phyloP scores from a whole-genome alignment of 768 basidiomycete species.

The Phylloporus scabripes region DNA sequence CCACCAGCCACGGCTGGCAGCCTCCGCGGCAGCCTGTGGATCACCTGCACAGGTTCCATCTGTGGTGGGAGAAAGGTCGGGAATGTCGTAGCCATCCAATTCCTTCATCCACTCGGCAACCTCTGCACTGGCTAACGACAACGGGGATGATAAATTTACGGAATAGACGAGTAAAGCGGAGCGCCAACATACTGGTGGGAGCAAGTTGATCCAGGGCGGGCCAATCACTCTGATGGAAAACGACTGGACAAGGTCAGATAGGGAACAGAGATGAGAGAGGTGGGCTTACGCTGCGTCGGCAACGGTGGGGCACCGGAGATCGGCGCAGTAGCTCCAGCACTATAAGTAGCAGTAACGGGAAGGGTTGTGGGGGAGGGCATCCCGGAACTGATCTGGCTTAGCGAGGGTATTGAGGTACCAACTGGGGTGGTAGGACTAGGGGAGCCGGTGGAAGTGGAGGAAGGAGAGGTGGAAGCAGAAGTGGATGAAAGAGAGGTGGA shows the following conservation, averaged over 20 bases:
- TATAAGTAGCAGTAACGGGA: conserved; percentile 46
- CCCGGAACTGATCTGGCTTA: conserved; percentile 55
- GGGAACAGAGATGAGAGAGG: not conserved
- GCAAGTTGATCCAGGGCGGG: conserved; percentile 59
- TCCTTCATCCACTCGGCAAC: conserved; percentile 76
- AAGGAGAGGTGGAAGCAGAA: not conserved
- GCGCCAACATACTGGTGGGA: conserved; percentile 43
- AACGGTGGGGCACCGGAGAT: conserved; percentile 60
- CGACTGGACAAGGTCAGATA: conserved; percentile 32
- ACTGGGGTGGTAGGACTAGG: conserved; percentile 27
- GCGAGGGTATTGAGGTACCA: conserved; percentile 49
- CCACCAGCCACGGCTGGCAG: conserved; percentile 80
- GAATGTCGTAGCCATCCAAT: conserved; percentile 65
- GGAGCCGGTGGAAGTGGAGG: conserved; percentile 1
- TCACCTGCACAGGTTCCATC: conserved; percentile 69
- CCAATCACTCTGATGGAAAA: conserved; percentile 47
- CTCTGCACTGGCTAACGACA: conserved; percentile 31
- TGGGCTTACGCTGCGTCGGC: conserved; percentile 54
- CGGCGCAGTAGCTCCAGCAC: conserved; percentile 57
- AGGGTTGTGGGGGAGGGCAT: conserved; percentile 52
- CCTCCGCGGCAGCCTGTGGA: conserved; percentile 48
- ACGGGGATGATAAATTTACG: not conserved
- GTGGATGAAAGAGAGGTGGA: not conserved
- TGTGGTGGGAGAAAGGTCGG: conserved; percentile 52
- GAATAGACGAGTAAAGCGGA: not conserved